Conservation (phyloP, 2,329 filamentous ascomycete species). For the Penicillium sp. region DNA sequence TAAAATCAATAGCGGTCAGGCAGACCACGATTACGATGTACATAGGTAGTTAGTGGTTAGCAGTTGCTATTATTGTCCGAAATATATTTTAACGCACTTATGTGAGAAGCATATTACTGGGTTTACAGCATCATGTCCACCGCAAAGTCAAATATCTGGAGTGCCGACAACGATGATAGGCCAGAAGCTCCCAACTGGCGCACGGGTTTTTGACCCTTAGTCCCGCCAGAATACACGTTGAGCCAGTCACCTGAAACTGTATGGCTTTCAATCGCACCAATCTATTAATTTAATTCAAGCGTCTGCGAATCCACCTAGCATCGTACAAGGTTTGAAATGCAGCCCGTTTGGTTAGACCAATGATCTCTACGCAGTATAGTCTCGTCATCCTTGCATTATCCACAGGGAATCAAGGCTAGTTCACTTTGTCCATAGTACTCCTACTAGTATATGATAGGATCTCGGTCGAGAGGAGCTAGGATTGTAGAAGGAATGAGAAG, state of each 20-base stretch:
- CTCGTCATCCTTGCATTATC: constrained; percentile 23
- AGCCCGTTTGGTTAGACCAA: constrained; percentile 18
- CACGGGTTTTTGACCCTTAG: constrained; percentile 5
- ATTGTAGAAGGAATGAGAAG: background rate
- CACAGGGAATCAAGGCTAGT: background rate
- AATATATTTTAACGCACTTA: background rate
- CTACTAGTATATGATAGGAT: background rate
- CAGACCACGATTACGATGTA: background rate
- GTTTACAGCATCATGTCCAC: background rate
- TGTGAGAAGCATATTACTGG: background rate
- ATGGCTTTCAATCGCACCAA: constrained; percentile 1
- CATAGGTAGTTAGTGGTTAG: background rate
- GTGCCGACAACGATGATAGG: constrained; percentile 9
- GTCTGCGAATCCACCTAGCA: constrained; percentile 3
- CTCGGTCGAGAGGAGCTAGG: background rate
- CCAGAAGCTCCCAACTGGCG: background rate
- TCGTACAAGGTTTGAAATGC: background rate
- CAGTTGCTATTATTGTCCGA: background rate
- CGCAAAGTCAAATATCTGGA: constrained; percentile 2
- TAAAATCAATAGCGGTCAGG: background rate
- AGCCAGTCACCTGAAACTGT: constrained; percentile 4
- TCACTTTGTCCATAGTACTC: background rate
- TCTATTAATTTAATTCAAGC: background rate
- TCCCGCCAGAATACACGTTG: constrained; percentile 1
- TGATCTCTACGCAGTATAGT: constrained; percentile 11